These are phyloP conservation scores for Parascedosporium putredinis DNA, from an alignment of 2,329 filamentous ascomycete species.

Conservation along the genomic window DNA sequence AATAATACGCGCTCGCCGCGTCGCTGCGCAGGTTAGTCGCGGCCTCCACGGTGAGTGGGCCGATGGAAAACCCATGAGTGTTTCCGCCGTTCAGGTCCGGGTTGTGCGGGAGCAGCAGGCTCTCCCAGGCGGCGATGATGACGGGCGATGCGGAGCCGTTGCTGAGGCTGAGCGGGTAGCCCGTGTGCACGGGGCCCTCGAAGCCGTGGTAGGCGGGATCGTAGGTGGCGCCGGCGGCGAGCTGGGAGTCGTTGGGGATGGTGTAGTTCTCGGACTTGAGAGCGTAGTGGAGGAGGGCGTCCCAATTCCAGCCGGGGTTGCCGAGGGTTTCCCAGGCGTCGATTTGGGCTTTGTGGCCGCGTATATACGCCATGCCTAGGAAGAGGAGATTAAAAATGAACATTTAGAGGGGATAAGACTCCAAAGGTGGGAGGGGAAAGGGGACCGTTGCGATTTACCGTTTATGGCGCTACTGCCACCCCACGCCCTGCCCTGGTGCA, in stretches of 20 bases:
- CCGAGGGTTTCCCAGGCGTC: conserved; percentile 28
- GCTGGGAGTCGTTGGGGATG: conserved; percentile 18
- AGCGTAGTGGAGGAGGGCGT: conserved; percentile 23
- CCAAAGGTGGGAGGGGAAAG: no score
- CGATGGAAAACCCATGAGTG: conserved; percentile 37
- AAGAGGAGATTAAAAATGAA: no score
- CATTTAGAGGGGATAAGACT: no score
- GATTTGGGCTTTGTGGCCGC: conserved; percentile 29
- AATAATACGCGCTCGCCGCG: conserved; percentile 33
- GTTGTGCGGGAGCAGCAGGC: conserved; percentile 22
- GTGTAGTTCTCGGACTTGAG: conserved; percentile 19
- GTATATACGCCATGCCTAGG: conserved; percentile 36
- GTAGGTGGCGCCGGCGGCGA: conserved; percentile 23
- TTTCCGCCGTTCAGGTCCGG: conserved; percentile 37
- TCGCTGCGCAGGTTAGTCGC: conserved; percentile 32
- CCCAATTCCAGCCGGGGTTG: conserved; percentile 26
- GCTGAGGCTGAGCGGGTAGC: conserved; percentile 27
- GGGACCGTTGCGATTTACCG: no score
- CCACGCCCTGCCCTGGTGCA: conserved; percentile 25
- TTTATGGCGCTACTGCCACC: conserved; percentile 31
- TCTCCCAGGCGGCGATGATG: conserved; percentile 26
- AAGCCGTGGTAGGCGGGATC: conserved; percentile 19
- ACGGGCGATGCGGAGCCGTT: conserved; percentile 24
- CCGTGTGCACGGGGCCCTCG: conserved; percentile 17
- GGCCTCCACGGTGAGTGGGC: conserved; percentile 37